Evolutionary conservation across 192 early-diverging fungal genomes (phyloP), one percentile per base, ranked within the genome.

Genomic region (Entomortierella lignicola): DNA sequence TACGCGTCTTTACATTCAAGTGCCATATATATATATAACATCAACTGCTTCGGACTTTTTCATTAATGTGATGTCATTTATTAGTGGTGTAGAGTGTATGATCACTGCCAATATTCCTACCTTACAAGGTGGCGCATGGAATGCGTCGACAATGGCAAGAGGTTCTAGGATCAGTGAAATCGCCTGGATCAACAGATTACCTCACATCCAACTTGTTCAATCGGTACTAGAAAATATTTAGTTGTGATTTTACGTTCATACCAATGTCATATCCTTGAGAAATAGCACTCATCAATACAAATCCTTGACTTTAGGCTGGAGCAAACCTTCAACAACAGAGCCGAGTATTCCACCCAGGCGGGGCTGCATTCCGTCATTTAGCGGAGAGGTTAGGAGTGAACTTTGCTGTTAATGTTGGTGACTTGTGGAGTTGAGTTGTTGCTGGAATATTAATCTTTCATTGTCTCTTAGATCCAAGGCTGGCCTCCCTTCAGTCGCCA

Each of bases 321-420:
- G 90, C 89, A 10, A 91, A 90, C 60, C 70, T 91, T 18, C 83
- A 83, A 29, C 90, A 91, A 50, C 90, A 91, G 73, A 86, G 82
- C 43, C 75, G 82, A 29, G 90, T 91, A 1, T 91, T 90, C 60
- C 88, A 90, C 58, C 84, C 84, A 58, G 90, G 89, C 52, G 90
- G 90, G 43, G 85, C 79, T 25, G 84, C 84, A 44, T 91, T 91
- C 74, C 80, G 86, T 34, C 83, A 88, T 56, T 77, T 88, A 55
- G 85, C 88, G 8, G 67, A 82, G 39, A 74, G 71, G 71, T 84
- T 20, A 25, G 23, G 20, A 26, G 21, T 41, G 7, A 20, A 21
- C 51, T 17, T 44, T 55, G 11, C 54, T 55, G 6, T 41, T 44
- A 17, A 4, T 7, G 12, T 21, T 56, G 42, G 3, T 47, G 5